Conservation (phyloP, 306 rosid species). For the Glycine soja region DNA sequence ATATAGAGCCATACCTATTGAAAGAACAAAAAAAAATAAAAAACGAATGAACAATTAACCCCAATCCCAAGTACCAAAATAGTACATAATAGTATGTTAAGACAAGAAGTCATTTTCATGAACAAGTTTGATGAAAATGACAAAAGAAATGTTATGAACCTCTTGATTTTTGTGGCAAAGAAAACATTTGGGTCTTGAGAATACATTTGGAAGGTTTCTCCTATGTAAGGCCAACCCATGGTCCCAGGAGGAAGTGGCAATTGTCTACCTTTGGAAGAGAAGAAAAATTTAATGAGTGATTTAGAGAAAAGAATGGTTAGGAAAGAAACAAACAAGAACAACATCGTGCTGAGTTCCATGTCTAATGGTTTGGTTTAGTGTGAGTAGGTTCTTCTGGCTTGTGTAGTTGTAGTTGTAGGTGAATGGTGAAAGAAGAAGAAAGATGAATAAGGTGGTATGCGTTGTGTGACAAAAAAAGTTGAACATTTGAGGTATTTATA, state of each 20-base stretch:
- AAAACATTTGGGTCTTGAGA: constrained; percentile 90
- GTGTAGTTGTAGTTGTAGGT: no score
- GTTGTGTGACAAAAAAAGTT: constrained; percentile 42
- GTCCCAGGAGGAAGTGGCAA: constrained; percentile 91
- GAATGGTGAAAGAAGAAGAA: not conserved
- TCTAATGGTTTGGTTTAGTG: not conserved
- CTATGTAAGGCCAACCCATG: constrained; percentile 90
- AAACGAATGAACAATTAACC: not conserved
- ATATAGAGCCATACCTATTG: constrained; percentile 78
- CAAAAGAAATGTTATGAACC: constrained; percentile 47
- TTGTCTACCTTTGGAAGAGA: constrained; percentile 34
- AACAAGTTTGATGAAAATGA: not conserved
- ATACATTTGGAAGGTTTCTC: constrained; percentile 97
- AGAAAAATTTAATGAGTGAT: constrained; percentile 48
- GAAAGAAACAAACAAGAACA: constrained; percentile 42
- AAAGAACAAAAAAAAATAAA: not conserved
- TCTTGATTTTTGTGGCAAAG: constrained; percentile 72
- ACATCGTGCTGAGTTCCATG: constrained; percentile 52
- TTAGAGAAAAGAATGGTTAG: constrained; percentile 46
- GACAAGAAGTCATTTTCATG: not conserved
- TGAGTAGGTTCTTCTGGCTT: not conserved
- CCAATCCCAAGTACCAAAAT: not conserved
- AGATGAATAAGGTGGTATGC: not conserved
- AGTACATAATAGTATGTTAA: not conserved
- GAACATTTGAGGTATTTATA: constrained; percentile 50